Evolutionary conservation across 345 rosid genomes (phyloP), one percentile per base, ranked within the genome.

Genomic region (Draba incana): DNA sequence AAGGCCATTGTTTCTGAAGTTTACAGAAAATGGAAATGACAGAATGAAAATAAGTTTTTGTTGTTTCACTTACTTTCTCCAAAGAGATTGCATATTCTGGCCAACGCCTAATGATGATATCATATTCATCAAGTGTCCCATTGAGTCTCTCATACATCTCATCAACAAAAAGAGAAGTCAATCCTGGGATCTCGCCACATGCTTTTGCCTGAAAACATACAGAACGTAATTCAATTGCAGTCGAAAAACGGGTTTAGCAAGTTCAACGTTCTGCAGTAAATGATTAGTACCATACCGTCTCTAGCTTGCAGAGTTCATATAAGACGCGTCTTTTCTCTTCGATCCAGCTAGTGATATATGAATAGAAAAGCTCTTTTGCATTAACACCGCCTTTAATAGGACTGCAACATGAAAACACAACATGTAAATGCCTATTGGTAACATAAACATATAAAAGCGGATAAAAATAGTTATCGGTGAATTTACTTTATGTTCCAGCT

Each of bases 91-190:
- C 84, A 62, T 84, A 75, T 62, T 91, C 95, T 55, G 99, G 99
- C 99, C 99, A 94, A 54, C 82, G 85, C 75, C 80, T 76, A 55
- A 87, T 91, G 76, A 94, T 89, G 65, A 89, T 78, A 74, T 86
- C 95, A 69, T 90, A 91, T 53, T 82, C 88, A 33, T 82, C 86
- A 72, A 87, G 71, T 68, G 86, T 86, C 70, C 77, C 84, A 70
- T 80, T 80, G 55, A 94, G 80, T 68, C 85, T 89, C 47, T 87
- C 83, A 60, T 91, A 88, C 91, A 94, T 89, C 49, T 89, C 96
- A 68, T 94, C 95, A 8, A 94, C 76, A 52, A 91, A 94, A 56
- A 95, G 97, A 71, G 99, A 86, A 11, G 96, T 89, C 25, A 91
- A 87, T 69, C 86, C 90, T 46, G 80, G 79, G 7, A 87, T 91